Base-by-base conservation (phyloP, 129 eudicot species). In the Glebionis coronaria region DNA sequence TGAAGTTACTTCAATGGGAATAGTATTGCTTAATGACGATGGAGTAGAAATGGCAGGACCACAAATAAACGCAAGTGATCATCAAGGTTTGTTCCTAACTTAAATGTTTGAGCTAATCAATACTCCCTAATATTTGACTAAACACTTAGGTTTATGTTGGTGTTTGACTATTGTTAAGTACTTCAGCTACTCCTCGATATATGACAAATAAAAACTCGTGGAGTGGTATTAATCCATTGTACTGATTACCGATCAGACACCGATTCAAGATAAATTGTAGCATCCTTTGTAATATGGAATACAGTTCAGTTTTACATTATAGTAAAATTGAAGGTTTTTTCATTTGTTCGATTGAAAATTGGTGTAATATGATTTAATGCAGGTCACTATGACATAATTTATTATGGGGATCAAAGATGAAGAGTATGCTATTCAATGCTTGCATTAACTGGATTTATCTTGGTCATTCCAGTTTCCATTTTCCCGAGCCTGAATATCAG, bases 11-110 rank as follows among this genome's bases (percentile, higher is more conserved):
- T 70, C 95, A 61, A 57, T 78, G 3, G 97, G 97, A 42, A 87
- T 90, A 57, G 40, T 46, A 15, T 82, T 90, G 82, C 85, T 84
- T 63, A 73, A 78, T 65, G 92, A 90, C 68, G 85, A 67, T 5
- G 95, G 97, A 40, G 73, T 74, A 35, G 95, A 84, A 77, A 81
- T 90, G 79, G 5, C 56, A 60, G 97, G 97, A 47, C 82, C 90
- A 0, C 85, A 84, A 66, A 82, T 84, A 61, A 84, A 87, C 71
- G 51, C 89, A 46, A 90, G 84, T 25, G 85, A 82, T 69, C 73
- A 77, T 71, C 87, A 87, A 77, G 97, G 97, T 87, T 60, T 50
- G 71, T 56, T 60, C 46, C 46, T n/a, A 58, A 63, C 44, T 28
- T 53, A 7, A 69, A 20, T 73, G n/a, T 40, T 61, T 14, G 47